Conservation (phyloP, 2,329 filamentous ascomycete genomes). For the Cadophora sp. region DNA sequence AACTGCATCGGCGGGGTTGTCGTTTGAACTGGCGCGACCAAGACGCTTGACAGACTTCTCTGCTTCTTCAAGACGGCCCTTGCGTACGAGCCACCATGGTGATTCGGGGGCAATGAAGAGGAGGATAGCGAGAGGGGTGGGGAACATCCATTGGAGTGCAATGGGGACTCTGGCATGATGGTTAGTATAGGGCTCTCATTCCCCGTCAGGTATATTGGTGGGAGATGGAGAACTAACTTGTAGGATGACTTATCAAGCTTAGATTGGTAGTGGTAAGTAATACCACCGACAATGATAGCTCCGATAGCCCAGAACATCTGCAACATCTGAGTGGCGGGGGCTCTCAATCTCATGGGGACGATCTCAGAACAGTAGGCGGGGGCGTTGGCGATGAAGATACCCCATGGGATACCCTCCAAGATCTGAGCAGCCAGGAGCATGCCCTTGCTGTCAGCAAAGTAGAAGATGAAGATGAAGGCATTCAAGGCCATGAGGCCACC, state of each 20-base stretch:
- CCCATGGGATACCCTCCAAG: constrained; percentile 69
- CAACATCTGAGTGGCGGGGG: constrained; percentile 65
- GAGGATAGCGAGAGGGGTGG: constrained; percentile 57
- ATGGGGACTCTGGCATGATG: constrained; percentile 53
- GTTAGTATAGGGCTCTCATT: constrained; percentile 40
- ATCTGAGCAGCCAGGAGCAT: constrained; percentile 61
- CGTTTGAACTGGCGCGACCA: constrained; percentile 49
- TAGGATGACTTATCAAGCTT: constrained; percentile 47
- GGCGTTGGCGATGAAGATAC: constrained; percentile 70
- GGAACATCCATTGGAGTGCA: constrained; percentile 60
- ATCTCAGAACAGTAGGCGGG: constrained; percentile 69
- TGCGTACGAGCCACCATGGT: constrained; percentile 56
- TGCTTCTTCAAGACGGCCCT: constrained; percentile 50
- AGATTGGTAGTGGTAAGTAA: constrained; percentile 60
- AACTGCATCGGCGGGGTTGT: constrained; percentile 50
- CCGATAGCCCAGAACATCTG: constrained; percentile 73
- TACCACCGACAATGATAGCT: constrained; percentile 63
- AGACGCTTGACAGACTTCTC: constrained; percentile 57
- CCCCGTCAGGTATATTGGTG: too few relatives aligned
- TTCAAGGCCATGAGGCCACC: constrained; percentile 62
- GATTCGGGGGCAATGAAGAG: constrained; percentile 54
- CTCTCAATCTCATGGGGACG: constrained; percentile 63
- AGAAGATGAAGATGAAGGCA: constrained; percentile 50
- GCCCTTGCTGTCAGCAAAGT: constrained; percentile 49
- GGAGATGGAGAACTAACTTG: constrained; percentile 52